Conservation (phyloP, 768 basidiomycete genomes). For the Candolleomyces efflorescens region DNA sequence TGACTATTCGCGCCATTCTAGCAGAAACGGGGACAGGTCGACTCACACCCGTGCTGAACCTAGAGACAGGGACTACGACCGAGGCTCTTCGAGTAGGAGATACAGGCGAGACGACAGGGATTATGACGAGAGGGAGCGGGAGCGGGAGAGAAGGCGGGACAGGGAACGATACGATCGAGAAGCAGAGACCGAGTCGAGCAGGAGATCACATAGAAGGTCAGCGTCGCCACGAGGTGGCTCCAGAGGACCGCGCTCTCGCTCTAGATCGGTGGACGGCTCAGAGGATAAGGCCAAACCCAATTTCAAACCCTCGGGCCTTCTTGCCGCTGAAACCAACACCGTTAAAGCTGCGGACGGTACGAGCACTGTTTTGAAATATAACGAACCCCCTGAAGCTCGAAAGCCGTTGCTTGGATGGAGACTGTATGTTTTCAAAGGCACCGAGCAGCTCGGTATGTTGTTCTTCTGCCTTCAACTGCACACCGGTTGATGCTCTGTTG, state of each 20-base stretch:
- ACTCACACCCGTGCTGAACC: neutral
- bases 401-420: constrained; percentile 90
- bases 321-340: constrained; percentile 96
- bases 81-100: constrained; percentile 3
- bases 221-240: constrained; percentile 54
- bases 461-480: neutral
- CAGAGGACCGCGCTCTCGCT: constrained; percentile 31
- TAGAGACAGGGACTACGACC: neutral
- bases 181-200: constrained; percentile 17
- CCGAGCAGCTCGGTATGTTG: constrained; percentile 81
- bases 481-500: neutral
- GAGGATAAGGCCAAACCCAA: constrained; percentile 76
- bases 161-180: constrained; percentile 37
- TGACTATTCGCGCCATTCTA: constrained; percentile 2
- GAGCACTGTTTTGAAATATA: constrained; percentile 88
- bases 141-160: constrained; percentile 39
- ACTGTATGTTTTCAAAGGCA: constrained; percentile 95
- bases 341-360: constrained; percentile 73
- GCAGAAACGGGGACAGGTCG: neutral
- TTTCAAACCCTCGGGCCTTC: constrained; percentile 80
- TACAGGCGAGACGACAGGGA: constrained; percentile 8
- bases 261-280: constrained; percentile 39
- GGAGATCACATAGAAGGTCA: constrained; percentile 42
- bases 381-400: constrained; percentile 96
- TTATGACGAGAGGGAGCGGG: constrained; percentile 34